Evolutionary conservation across 1,284 basidiomycete species (phyloP), one percentile per base, ranked within the genome.

Genomic region (Exobasidium rhododendri): DNA sequence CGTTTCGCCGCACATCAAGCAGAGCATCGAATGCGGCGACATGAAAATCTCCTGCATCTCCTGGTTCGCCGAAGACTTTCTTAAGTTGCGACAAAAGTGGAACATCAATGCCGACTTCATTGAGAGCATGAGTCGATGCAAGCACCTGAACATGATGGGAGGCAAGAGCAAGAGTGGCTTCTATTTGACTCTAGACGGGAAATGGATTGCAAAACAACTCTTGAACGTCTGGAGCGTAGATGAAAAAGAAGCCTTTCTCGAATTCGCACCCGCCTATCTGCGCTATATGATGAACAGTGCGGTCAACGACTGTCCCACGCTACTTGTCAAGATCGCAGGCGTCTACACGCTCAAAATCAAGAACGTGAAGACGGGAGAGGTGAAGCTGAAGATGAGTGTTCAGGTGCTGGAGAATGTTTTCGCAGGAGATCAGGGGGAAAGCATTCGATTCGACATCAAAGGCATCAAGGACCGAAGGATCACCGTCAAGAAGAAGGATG

Each of bases 61-160:
- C 11, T 76, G 74, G 74, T 74, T 74, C 45, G 74, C 74, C n/a
- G 70, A 71, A 47, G 72, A 74, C 46, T 76, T 76, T 65, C 65
- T 68, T 6, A 65, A 67, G 30, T 61, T 76, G 28, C 70, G 74
- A 5, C 59, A 66, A 31, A 58, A 59, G 35, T 76, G 74, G 74
- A 73, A 71, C 1, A 61, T 74, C 26, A 54, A 46, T n/a, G 66
- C 66, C 29, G 72, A 70, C 58, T 76, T 70, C 46, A 68, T 65
- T 11, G 62, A 67, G 47, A 71, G 69, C 30, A 61, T 76, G 24
- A 68, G 71, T 35, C 64, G 72, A 24, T 75, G 66, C 46, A 62
- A 65, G 53, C 65, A 62, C 5, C 74, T 72, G 74, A 62, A 56
- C 6, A 66, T 69, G 1, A 62, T 62, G 1, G 73, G 74, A 49